Base-by-base conservation (phyloP, 352 stramenopile genomes). In the Pythium volutum region DNA sequence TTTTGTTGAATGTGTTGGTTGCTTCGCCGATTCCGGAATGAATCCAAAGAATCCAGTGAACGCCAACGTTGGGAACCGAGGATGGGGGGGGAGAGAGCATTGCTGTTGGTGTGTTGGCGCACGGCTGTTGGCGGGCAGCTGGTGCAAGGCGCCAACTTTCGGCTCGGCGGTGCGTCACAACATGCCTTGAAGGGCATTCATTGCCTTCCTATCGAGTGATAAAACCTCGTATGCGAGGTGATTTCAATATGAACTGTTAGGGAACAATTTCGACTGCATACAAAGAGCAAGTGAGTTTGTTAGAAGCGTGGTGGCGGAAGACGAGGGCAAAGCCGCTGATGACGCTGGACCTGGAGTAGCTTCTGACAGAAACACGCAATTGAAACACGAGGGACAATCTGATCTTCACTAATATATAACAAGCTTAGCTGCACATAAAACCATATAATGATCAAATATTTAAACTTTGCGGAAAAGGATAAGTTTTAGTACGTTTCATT, bases 171-270 rank as follows among this genome's bases (percentile, higher is more conserved):
- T 54, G 54, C 54, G 54, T 61, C 54, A 61, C 54, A 31, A 22
- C 20, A n/a, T 64, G 57, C 47, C 39, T 56, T 64, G 36, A 55
- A n/a, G n/a, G n/a, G n/a, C n/a, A n/a, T n/a, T n/a, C n/a, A n/a
- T n/a, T n/a, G n/a, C n/a, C n/a, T n/a, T n/a, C n/a, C n/a, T 18
- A 34, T 53, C 27, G 25, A 5, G 34, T n/a, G n/a, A 5, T 36
- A 62, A 53, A 62, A 64, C 57, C 57, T 64, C 20, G 31, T 23
- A n/a, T 26, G n/a, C 22, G n/a, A 64, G 57, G 57, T 64, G 27
- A 53, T 45, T 51, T 50, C 31, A 36, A 36, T 8, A 11, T 11
- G 10, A 0, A 36, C 3, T 16, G 9, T 31, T 3, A 3, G 6
- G 2, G 11, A 18, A 10, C 27, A 23, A 31, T 31, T 15, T 34